These are phyloP conservation scores for Ganoderma boninense DNA, from an alignment of 1,284 basidiomycete species.

Conservation along the genomic window DNA sequence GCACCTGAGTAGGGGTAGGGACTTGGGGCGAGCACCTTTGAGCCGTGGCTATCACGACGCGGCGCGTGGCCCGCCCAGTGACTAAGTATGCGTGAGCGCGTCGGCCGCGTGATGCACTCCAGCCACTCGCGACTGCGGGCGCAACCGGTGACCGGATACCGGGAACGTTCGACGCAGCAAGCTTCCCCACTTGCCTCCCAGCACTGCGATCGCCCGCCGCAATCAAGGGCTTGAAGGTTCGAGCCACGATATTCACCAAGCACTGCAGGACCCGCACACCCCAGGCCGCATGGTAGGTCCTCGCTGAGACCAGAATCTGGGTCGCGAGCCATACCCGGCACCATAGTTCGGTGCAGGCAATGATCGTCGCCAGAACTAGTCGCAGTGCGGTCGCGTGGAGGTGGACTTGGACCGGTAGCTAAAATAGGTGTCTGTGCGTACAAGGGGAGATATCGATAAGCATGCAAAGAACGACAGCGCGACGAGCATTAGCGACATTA, in stretches of 20 bases:
- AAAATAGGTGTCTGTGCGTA: not conserved
- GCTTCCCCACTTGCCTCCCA: not conserved
- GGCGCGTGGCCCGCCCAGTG: not conserved
- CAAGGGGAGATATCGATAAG: not conserved
- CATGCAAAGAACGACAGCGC: slow-evolving; percentile 7
- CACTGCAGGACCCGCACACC: not conserved
- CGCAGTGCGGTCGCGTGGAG: not conserved
- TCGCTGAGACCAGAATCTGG: not conserved
- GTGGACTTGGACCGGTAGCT: not conserved
- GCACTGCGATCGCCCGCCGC: slow-evolving; percentile 3
- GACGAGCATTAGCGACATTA: slow-evolving; percentile 30
- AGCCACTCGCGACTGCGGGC: not conserved
- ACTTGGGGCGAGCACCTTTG: no score
- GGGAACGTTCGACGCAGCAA: slow-evolving; percentile 13
- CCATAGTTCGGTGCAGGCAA: no score
- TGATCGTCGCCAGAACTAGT: not conserved
- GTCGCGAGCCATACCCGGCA: no score
- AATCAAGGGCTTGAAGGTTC: slow-evolving; percentile 7
- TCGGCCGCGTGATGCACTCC: slow-evolving; percentile 10
- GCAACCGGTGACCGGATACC: not conserved
- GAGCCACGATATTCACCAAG: not conserved
- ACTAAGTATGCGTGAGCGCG: not conserved
- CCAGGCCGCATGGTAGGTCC: not conserved
- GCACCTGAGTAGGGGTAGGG: no score
- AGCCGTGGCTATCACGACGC: not conserved